Percentiles rank a stretch among this genome's conserved stretches.
phyloP scores from a whole-genome alignment of 768 basidiomycete genomes.

The Scleroderma citrinum region DNA sequence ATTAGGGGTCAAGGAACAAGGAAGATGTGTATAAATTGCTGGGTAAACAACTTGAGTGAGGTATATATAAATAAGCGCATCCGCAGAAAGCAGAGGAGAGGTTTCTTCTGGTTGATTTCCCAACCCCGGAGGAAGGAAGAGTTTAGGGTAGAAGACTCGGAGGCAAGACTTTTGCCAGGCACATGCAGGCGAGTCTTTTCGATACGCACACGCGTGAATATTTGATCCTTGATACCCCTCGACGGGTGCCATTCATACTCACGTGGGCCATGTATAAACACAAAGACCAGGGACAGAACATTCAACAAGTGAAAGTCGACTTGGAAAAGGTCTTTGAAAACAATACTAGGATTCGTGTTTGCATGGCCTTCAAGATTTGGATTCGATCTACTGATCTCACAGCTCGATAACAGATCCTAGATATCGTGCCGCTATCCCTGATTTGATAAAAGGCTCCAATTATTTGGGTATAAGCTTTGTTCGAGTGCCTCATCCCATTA shows the following conservation, averaged over 20 bases:
- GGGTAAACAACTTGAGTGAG: slow-evolving; percentile 18
- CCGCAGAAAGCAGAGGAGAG: slow-evolving; percentile 34
- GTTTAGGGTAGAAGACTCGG: slow-evolving; percentile 47
- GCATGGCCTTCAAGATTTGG: too few relatives aligned
- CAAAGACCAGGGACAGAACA: slow-evolving; percentile 73
- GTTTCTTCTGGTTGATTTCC: slow-evolving; percentile 45
- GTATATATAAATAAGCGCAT: slow-evolving; percentile 15
- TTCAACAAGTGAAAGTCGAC: slow-evolving; percentile 59
- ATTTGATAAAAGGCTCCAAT: too few relatives aligned
- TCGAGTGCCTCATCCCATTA: too few relatives aligned
- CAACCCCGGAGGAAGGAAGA: slow-evolving; percentile 41
- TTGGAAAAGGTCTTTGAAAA: slow-evolving; percentile 62
- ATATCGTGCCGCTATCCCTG: too few relatives aligned
- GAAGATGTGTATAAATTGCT: slow-evolving; percentile 24
- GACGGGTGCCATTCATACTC: slow-evolving; percentile 64
- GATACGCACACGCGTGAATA: background rate
- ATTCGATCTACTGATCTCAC: too few relatives aligned
- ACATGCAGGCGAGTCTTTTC: slow-evolving; percentile 33
- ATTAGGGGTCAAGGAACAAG: slow-evolving; percentile 21
- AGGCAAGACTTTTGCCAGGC: slow-evolving; percentile 44
- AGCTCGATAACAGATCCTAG: too few relatives aligned
- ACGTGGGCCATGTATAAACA: slow-evolving; percentile 78
- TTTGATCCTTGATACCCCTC: background rate
- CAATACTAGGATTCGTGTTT: too few relatives aligned
- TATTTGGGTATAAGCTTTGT: too few relatives aligned